Evolutionary conservation across 1,139 yeast species (phyloP).

Genomic region (Hansenula sp.): DNA sequence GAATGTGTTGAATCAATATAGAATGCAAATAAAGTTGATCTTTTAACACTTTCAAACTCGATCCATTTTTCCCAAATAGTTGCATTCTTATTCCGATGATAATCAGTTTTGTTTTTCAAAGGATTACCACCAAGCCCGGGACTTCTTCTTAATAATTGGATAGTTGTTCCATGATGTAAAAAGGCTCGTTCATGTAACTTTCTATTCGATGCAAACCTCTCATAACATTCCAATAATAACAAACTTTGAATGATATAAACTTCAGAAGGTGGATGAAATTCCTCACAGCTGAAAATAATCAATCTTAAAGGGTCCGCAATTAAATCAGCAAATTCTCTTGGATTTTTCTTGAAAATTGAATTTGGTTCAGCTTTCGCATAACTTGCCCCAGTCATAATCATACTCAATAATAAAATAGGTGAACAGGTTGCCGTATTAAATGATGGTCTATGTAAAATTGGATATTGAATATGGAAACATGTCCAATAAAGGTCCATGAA

Average conservation of each 20-base stretch:
- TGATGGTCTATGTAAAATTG: conserved; percentile 61
- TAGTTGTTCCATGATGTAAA: conserved; percentile 73
- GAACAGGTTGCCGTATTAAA: conserved; percentile 51
- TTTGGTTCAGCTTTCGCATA: conserved; percentile 28
- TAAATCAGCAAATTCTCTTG: conserved; percentile 35
- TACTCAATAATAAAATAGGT: conserved; percentile 49
- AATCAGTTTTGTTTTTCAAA: conserved; percentile 28
- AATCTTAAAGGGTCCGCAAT: conserved; percentile 64
- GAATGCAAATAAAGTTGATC: conserved; percentile 78
- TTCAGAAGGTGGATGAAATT: conserved; percentile 53
- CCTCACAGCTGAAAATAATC: conserved; percentile 55
- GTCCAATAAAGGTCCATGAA: conserved; percentile 47
- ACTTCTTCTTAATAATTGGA: conserved; percentile 67
- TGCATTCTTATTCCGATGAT: conserved; percentile 29
- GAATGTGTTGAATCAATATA: conserved; percentile 77
- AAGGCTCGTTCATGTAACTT: conserved; percentile 70
- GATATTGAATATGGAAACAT: conserved; percentile 57
- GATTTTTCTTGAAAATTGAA: conserved; percentile 15
- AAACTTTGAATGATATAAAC: conserved; percentile 68
- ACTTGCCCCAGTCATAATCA: conserved; percentile 54
- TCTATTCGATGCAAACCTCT: conserved; percentile 56
- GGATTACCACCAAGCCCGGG: conserved; percentile 76
- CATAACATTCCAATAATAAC: conserved; percentile 60
- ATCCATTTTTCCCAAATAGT: conserved; percentile 61
- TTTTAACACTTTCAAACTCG: conserved; percentile 70